phyloP scores from a whole-genome alignment of 2,329 filamentous ascomycete genomes.

The Aurifilum marmelostoma region DNA sequence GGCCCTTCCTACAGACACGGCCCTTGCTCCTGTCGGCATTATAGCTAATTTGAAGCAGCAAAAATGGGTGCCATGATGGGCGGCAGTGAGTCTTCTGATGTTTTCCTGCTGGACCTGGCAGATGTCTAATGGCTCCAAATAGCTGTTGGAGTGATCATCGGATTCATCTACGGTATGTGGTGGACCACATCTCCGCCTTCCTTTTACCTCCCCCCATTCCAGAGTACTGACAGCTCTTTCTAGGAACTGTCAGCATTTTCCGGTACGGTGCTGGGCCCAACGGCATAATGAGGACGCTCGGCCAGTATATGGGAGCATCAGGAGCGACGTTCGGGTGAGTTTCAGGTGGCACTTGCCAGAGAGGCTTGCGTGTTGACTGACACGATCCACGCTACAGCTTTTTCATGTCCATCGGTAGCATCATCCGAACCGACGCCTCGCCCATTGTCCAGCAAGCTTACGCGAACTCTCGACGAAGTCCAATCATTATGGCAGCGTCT shows the following conservation, averaged over 20 bases:
- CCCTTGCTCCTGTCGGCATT: slow-evolving; percentile 20
- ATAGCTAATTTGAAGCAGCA: slow-evolving; percentile 57
- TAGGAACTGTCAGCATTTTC: slow-evolving; percentile 92
- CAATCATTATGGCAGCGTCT: slow-evolving; percentile 64
- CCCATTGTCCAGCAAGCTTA: slow-evolving; percentile 77
- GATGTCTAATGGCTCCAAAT: slow-evolving; percentile 22
- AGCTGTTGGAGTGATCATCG: slow-evolving; percentile 96
- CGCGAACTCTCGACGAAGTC: slow-evolving; percentile 71
- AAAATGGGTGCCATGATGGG: slow-evolving; percentile 99
- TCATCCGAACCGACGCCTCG: slow-evolving; percentile 89
- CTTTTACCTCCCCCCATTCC: slow-evolving; percentile 12
- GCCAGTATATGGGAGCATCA: slow-evolving; percentile 95
- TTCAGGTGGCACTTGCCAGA: background rate
- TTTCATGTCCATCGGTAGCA: slow-evolving; percentile 98
- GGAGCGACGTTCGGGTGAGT: slow-evolving; percentile 92
- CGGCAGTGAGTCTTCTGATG: slow-evolving; percentile 70
- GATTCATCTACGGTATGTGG: slow-evolving; percentile 90
- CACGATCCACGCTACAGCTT: slow-evolving; percentile 56
- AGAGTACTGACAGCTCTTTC: slow-evolving; percentile 6
- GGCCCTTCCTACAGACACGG: slow-evolving; percentile 21
- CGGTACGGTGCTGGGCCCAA: slow-evolving; percentile 92
- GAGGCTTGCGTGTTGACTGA: slow-evolving; percentile 18
- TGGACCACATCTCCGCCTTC: slow-evolving; percentile 14
- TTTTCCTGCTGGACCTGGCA: too few relatives aligned
- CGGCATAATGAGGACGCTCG: slow-evolving; percentile 89